These are phyloP conservation scores for Mortierella sp. DNA, from an alignment of 371 early-diverging fungal species.

Conservation along the genomic window DNA sequence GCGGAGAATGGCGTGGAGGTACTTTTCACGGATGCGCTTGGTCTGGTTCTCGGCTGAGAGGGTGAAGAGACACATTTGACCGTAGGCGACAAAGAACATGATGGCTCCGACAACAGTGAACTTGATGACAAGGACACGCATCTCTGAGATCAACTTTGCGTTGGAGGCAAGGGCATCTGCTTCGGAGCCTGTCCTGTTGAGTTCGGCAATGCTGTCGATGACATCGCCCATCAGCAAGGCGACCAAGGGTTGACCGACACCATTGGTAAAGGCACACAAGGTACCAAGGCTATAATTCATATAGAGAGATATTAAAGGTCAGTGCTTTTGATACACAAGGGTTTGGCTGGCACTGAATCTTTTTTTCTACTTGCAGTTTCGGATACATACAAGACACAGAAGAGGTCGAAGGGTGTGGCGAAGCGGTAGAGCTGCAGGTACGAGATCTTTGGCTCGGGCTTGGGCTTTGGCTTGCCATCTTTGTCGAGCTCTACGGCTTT, in stretches of 20 bases:
- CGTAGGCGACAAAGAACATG: conserved; percentile 63
- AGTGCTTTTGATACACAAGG: not conserved
- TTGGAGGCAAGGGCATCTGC: conserved; percentile 55
- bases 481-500: conserved; percentile 23
- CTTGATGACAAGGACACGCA: conserved; percentile 47
- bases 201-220: conserved; percentile 38
- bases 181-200: not conserved
- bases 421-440: conserved; percentile 75
- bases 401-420: conserved; percentile 70
- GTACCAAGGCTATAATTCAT: conserved; percentile 29
- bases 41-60: conserved; percentile 63
- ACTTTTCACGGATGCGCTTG: conserved; percentile 73
- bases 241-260: conserved; percentile 60
- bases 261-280: conserved; percentile 43
- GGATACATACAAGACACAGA: conserved; percentile 66
- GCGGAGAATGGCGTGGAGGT: conserved; percentile 84
- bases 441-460: conserved; percentile 61
- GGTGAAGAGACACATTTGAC: conserved; percentile 63
- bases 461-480: conserved; percentile 40
- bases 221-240: conserved; percentile 58
- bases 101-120: conserved; percentile 64
- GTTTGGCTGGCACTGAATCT: not conserved
- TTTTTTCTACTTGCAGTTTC: not conserved
- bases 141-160: conserved; percentile 1
- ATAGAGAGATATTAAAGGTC: not conserved